Evolutionary conservation across 345 rosid species (phyloP).

Genomic region (Ceriops zippeliana): DNA sequence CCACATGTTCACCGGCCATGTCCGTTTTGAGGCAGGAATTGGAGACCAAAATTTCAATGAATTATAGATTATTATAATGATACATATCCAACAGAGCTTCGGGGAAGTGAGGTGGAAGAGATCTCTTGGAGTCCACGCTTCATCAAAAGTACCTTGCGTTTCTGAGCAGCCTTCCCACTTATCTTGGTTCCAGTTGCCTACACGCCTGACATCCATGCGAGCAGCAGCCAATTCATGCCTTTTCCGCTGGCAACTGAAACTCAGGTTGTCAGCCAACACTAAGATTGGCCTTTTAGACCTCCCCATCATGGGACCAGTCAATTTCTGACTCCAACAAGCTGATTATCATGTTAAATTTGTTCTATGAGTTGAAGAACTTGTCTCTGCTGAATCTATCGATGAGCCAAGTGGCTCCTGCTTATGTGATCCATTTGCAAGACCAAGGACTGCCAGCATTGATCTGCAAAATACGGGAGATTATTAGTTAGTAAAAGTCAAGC

Average conservation of each 20-base stretch:
- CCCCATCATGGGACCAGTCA: constrained; percentile 3
- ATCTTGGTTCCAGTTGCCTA: background rate
- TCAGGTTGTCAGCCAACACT: background rate
- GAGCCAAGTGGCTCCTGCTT: constrained; percentile 38
- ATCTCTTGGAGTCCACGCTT: constrained; percentile 2
- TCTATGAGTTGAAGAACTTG: constrained; percentile 56
- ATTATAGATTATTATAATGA: constrained; percentile 15
- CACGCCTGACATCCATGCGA: background rate
- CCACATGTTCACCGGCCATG: background rate
- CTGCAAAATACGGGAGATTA: constrained; percentile 36
- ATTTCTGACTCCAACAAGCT: background rate
- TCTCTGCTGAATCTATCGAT: constrained; percentile 52
- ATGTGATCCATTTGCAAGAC: constrained; percentile 51
- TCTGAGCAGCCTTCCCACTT: background rate
- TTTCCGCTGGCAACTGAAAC: background rate
- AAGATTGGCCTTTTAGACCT: background rate
- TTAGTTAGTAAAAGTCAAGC: background rate
- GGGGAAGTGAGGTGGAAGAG: background rate
- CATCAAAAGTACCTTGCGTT: background rate
- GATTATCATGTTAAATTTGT: constrained; percentile 44
- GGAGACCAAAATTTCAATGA: constrained; percentile 21
- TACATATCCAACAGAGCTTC: constrained; percentile 18
- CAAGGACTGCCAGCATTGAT: constrained; percentile 66
- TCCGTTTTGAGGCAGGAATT: background rate
- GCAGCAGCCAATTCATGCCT: constrained; percentile 1